Conservation (phyloP, 2,329 filamentous ascomycete species). For the Hymenoscyphus repandus region DNA sequence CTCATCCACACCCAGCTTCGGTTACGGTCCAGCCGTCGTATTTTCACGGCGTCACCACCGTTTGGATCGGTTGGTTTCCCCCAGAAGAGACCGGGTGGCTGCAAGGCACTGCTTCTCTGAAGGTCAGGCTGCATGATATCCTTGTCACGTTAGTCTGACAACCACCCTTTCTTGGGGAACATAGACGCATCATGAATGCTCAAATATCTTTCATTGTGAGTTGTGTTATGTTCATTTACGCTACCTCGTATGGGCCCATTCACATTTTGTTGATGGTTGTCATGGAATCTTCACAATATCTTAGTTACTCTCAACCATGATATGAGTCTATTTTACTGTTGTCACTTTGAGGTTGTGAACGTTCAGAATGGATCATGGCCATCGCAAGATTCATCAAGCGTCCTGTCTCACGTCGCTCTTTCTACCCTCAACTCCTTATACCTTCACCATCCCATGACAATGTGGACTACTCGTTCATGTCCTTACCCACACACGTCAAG, state of each 20-base stretch:
- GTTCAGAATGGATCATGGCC: conserved; percentile 8
- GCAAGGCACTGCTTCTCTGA: conserved; percentile 26
- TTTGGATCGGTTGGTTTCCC: background rate
- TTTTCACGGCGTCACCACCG: background rate
- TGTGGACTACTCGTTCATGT: conserved; percentile 10
- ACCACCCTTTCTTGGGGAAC: conserved; percentile 15
- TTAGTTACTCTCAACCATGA: background rate
- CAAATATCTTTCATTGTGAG: conserved; percentile 54
- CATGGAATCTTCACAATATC: no score
- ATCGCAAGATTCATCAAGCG: conserved; percentile 7
- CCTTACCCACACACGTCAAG: conserved; percentile 14
- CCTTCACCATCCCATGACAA: conserved; percentile 1
- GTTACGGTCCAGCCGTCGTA: conserved; percentile 1
- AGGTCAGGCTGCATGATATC: conserved; percentile 26
- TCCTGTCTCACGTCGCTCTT: conserved; percentile 4
- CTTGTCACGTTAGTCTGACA: conserved; percentile 16
- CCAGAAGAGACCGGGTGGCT: conserved; percentile 21
- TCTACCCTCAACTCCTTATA: conserved; percentile 1
- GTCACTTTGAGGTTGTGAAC: background rate
- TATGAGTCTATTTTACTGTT: conserved; percentile 1
- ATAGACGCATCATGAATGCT: conserved; percentile 44
- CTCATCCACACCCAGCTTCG: background rate
- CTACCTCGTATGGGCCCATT: background rate
- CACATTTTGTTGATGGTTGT: no score
- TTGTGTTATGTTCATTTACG: conserved; percentile 15